A percentile compares a stretch with the other conserved stretches of the same genome.
Conservation (phyloP, 352 stramenopile species). For the Plasmopara halstedii region DNA sequence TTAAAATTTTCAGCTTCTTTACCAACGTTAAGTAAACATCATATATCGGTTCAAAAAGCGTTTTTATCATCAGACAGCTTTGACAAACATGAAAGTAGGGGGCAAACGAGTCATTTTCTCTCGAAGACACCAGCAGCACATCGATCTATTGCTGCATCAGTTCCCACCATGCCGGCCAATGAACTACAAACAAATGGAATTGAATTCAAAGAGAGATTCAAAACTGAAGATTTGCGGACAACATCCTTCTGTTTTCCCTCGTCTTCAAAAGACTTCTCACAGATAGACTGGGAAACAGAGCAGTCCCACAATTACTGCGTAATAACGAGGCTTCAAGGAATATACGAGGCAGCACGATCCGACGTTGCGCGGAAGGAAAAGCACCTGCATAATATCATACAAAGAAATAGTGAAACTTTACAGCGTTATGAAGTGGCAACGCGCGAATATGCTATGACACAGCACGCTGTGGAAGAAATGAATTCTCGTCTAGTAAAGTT, state of each 20-base stretch:
- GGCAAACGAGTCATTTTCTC: neutral
- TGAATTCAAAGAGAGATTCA: constrained; percentile 12
- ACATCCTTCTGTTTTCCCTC: constrained; percentile 56
- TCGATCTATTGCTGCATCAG: neutral
- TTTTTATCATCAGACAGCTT: neutral
- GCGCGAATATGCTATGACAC: constrained; percentile 73
- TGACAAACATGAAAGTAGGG: constrained; percentile 1
- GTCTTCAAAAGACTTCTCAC: constrained; percentile 72
- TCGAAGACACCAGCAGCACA: neutral
- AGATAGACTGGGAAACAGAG: constrained; percentile 70
- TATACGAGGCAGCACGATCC: constrained; percentile 55
- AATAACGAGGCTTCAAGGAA: constrained; percentile 65
- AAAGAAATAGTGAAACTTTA: constrained; percentile 56
- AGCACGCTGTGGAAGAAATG: constrained; percentile 71
- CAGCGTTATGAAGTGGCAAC: constrained; percentile 56
- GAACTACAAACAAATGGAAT: too few relatives aligned
- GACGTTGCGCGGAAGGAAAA: constrained; percentile 58
- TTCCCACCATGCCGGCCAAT: neutral
- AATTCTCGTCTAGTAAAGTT: constrained; percentile 55
- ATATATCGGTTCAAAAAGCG: neutral
- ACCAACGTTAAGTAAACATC: constrained; percentile 17
- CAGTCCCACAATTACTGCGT: constrained; percentile 75
- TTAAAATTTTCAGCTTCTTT: constrained; percentile 24
- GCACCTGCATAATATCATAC: constrained; percentile 47
- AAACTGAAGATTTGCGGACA: constrained; percentile 14